Conservation (phyloP, 2,329 filamentous ascomycete genomes). For the Penicillium sp. region DNA sequence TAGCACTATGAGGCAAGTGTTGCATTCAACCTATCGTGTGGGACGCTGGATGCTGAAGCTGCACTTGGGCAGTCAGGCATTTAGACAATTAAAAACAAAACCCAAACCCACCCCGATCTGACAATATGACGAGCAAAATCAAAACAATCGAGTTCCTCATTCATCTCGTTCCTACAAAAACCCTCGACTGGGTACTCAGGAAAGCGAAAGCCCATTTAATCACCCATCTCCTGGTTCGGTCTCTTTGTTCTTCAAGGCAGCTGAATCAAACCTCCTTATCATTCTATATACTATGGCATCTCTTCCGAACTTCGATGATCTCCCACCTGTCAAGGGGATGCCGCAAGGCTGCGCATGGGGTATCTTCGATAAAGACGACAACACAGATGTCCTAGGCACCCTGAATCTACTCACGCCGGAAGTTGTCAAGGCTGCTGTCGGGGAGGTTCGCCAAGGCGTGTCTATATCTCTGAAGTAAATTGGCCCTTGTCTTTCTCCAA, state of each 20-base stretch:
- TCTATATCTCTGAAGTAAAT: conserved; percentile 45
- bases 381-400: conserved; percentile 45
- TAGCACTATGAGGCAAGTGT: background rate
- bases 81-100: background rate
- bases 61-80: too few species aligned
- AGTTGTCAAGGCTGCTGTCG: conserved; percentile 42
- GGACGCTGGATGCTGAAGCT: background rate
- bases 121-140: background rate
- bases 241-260: background rate
- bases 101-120: background rate
- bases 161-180: background rate
- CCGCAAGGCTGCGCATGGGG: conserved; percentile 48
- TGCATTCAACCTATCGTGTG: background rate
- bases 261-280: background rate
- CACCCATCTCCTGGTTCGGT: background rate
- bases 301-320: conserved; percentile 38
- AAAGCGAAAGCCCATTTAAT: background rate
- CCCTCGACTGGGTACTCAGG: background rate
- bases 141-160: background rate
- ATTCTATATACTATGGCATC: background rate
- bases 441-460: conserved; percentile 43
- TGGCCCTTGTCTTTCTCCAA: conserved; percentile 11
- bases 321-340: conserved; percentile 42
- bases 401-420: conserved; percentile 48
- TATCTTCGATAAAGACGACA: conserved; percentile 38